A percentile compares a stretch with the other conserved stretches of the same genome.
These are phyloP conservation scores for Phialocephala subalpina DNA, from an alignment of 2,329 filamentous ascomycete genomes.

Conservation along the genomic window DNA sequence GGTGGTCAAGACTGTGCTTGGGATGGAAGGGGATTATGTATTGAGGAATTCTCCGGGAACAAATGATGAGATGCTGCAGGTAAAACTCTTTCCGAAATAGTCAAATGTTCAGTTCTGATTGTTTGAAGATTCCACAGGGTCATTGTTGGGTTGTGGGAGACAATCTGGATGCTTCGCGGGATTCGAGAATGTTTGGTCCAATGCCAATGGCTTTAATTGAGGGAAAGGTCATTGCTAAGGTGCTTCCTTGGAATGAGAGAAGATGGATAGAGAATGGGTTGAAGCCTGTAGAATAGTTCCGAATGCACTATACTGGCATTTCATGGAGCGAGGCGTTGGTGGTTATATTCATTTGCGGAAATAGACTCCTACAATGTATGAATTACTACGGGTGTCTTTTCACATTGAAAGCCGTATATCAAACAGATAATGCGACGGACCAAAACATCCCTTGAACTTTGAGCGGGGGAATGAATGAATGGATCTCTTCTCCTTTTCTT, in stretches of 20 bases:
- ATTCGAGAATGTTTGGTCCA: constrained; percentile 88
- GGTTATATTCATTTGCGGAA: not conserved
- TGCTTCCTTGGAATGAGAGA: constrained; percentile 59
- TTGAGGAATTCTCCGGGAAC: constrained; percentile 66
- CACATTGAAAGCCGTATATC: too few relatives aligned
- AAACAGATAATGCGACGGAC: not conserved
- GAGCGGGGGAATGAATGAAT: not conserved
- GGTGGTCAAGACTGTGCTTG: constrained; percentile 73
- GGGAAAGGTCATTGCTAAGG: constrained; percentile 78
- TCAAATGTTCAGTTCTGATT: constrained; percentile 13
- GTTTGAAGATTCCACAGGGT: constrained; percentile 79
- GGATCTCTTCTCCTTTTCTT: not conserved
- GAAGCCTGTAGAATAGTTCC: constrained; percentile 36
- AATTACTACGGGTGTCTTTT: too few relatives aligned
- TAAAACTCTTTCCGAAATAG: constrained; percentile 9
- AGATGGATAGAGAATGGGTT: constrained; percentile 58
- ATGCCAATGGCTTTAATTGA: constrained; percentile 84
- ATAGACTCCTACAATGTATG: not conserved
- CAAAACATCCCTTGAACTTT: too few relatives aligned
- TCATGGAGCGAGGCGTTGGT: constrained; percentile 22
- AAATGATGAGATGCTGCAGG: constrained; percentile 64
- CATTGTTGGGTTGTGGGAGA: constrained; percentile 94
- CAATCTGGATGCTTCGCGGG: constrained; percentile 82
- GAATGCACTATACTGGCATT: constrained; percentile 10
- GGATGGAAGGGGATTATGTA: constrained; percentile 69